These are phyloP conservation scores for Fraxinus greggii DNA, from an alignment of 305 asterid species.

Conservation along the genomic window DNA sequence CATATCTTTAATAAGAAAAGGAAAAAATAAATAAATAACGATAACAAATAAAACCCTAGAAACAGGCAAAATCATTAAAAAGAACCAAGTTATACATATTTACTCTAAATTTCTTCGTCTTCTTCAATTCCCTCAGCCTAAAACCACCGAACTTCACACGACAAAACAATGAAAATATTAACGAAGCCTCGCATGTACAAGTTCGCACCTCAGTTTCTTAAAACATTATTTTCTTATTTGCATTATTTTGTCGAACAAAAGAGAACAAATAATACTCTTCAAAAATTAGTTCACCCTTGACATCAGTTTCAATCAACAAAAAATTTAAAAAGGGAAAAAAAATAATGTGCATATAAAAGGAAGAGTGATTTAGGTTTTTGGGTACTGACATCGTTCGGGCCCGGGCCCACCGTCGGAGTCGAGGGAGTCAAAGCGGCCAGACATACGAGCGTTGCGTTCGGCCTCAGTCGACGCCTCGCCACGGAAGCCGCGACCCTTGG, in stretches of 20 bases:
- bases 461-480: conserved; percentile 81
- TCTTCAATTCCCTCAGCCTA: background rate
- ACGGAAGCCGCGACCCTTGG: conserved; percentile 95
- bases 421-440: conserved; percentile 80
- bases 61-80: background rate
- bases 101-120: background rate
- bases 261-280: background rate
- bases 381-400: conserved; percentile 78
- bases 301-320: background rate
- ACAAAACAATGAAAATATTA: background rate
- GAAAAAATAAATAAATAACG: background rate
- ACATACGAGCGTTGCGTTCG: conserved; percentile 82
- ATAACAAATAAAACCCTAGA: background rate
- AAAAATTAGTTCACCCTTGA: background rate
- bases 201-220: background rate
- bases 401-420: conserved; percentile 95
- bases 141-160: background rate
- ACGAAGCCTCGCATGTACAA: background rate
- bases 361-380: conserved; percentile 23
- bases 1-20: background rate
- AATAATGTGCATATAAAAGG: background rate
- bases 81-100: background rate
- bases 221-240: background rate
- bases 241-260: background rate
- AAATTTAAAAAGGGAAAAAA: background rate